These are phyloP conservation scores for Saccharomycopsis babjevae DNA, from an alignment of 805 yeast species.

Conservation along the genomic window DNA sequence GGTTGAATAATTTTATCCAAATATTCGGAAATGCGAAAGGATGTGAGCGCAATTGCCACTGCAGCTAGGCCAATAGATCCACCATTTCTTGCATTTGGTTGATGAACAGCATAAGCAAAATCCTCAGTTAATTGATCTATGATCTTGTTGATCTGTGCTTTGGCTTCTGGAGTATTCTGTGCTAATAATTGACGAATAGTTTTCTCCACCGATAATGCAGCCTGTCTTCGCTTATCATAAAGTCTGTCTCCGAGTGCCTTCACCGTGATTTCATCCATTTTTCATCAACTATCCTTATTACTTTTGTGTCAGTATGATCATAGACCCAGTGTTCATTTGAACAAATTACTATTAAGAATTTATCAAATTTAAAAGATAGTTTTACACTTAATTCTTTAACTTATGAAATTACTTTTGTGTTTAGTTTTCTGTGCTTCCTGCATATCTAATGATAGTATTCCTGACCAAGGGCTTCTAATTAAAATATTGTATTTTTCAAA, in stretches of 20 bases:
- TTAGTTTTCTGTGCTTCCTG: background rate
- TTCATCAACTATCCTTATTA: background rate
- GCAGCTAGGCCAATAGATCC: constrained; percentile 95
- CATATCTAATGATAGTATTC: background rate
- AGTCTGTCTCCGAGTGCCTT: constrained; percentile 65
- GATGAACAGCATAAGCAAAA: constrained; percentile 73
- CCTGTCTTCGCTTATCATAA: constrained; percentile 68
- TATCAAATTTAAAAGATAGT: background rate
- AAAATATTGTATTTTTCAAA: background rate
- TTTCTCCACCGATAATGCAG: constrained; percentile 71
- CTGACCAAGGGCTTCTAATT: background rate
- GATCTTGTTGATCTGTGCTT: constrained; percentile 40
- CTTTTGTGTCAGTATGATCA: background rate
- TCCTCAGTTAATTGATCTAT: constrained; percentile 70
- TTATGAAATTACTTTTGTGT: background rate
- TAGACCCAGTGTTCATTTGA: background rate
- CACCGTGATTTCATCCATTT: constrained; percentile 48
- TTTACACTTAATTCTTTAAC: background rate
- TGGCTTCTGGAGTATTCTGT: constrained; percentile 48
- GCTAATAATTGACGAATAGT: constrained; percentile 60
- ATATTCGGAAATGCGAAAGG: constrained; percentile 69
- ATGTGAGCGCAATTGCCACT: constrained; percentile 86
- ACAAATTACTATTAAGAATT: background rate
- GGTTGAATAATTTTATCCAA: constrained; percentile 85
- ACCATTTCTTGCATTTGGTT: constrained; percentile 86